A percentile compares a stretch with the other conserved stretches of the same genome.
Evolutionary conservation across 257 asterid species (phyloP).

Genomic region (Scutellaria minor): DNA sequence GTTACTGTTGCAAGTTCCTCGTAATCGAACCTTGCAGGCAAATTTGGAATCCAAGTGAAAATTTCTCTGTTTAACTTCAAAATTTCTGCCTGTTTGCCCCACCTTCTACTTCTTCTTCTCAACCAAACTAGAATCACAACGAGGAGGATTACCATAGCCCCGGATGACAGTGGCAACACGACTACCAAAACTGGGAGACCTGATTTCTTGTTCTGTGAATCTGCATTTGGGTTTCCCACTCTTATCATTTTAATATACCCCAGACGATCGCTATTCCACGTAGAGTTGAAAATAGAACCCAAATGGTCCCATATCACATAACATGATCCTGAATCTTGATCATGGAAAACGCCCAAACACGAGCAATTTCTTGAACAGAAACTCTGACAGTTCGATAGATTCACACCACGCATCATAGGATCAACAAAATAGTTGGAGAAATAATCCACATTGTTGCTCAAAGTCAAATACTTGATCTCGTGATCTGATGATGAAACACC

Average conservation of each 20-base stretch:
- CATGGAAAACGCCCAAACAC: slow-evolving; percentile 3
- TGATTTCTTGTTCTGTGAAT: not conserved
- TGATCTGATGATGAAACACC: not conserved
- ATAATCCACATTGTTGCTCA: not conserved
- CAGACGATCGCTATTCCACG: not conserved
- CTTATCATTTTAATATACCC: not conserved
- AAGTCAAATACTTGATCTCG: slow-evolving; percentile 7
- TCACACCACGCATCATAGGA: not conserved
- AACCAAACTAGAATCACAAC: not conserved
- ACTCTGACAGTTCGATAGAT: not conserved
- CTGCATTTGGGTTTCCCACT: not conserved
- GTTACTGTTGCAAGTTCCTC: not conserved
- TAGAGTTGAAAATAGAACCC: slow-evolving; percentile 5
- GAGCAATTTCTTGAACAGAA: slow-evolving; percentile 5
- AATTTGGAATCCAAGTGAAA: not conserved
- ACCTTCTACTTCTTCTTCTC: not conserved
- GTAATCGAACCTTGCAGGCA: not conserved
- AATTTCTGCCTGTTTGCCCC: not conserved
- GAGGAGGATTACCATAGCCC: not conserved
- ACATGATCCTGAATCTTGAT: not conserved
- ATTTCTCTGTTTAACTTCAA: not conserved
- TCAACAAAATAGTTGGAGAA: not conserved
- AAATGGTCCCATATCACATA: not conserved
- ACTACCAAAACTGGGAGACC: not conserved
- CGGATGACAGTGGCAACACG: not conserved